Percentiles rank a stretch among this genome's conserved stretches.
phyloP scores from a whole-genome alignment of 73 alveolate species.

The Tetrahymena malaccensis region DNA sequence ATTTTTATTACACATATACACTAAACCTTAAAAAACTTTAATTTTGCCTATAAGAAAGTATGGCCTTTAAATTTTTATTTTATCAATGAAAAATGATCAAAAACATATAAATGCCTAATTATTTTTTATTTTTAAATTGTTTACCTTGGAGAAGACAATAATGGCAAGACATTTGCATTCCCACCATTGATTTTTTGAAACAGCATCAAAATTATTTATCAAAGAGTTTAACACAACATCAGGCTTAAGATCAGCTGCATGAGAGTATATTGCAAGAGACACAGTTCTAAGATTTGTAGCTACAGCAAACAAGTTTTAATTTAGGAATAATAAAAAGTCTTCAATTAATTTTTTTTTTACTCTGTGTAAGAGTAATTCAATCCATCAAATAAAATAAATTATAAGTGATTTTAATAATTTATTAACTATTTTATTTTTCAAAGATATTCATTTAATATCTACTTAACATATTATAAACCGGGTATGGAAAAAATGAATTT shows the following conservation, averaged over 20 bases:
- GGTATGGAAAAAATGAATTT: no score
- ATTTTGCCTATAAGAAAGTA: no score
- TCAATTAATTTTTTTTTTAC: not conserved
- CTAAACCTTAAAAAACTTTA: no score
- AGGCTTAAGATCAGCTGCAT: slow-evolving; percentile 26
- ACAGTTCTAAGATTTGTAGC: slow-evolving; percentile 1
- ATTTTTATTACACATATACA: no score
- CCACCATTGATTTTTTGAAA: slow-evolving; percentile 33
- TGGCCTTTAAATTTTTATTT: no score
- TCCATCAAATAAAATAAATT: no score
- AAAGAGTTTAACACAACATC: not conserved
- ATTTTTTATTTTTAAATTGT: not conserved
- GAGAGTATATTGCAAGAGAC: slow-evolving; percentile 21
- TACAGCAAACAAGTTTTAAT: not conserved
- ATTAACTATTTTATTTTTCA: no score
- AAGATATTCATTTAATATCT: no score
- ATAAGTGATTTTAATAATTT: no score
- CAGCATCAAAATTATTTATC: not conserved
- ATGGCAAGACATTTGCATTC: slow-evolving; percentile 17
- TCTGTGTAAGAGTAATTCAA: slow-evolving; percentile 13
- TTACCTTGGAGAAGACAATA: not conserved
- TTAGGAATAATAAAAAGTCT: not conserved
- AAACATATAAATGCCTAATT: no score
- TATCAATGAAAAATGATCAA: no score
- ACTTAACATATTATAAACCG: no score